A percentile compares a stretch with the other conserved stretches of the same genome.
Conservation (phyloP, 257 asterid species). For the Asclepias syriaca region DNA sequence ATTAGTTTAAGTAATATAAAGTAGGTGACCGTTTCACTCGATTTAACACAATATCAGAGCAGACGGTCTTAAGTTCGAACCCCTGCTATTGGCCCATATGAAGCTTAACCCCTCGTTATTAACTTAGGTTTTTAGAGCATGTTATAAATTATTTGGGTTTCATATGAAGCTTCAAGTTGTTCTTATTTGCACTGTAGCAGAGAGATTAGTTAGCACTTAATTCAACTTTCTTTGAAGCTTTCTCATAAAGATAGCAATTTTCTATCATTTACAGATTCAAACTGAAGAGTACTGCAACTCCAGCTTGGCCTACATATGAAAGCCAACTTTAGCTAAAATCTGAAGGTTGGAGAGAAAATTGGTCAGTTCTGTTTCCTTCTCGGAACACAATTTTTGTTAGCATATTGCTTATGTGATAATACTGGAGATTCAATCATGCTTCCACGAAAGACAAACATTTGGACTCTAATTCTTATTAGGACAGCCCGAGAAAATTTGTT, state of each 20-base stretch:
- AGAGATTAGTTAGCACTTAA: not conserved
- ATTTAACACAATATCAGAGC: too few relatives aligned
- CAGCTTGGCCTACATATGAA: not conserved
- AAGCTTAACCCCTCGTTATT: too few relatives aligned
- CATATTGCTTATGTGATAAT: not conserved
- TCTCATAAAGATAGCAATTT: not conserved
- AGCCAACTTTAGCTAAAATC: conserved; percentile 2
- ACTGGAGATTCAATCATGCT: conserved; percentile 1
- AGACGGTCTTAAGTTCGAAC: too few relatives aligned
- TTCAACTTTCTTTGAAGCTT: not conserved
- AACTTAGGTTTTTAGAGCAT: too few relatives aligned
- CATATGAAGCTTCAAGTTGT: not conserved
- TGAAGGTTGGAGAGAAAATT: not conserved
- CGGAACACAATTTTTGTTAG: conserved; percentile 1
- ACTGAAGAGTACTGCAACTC: not conserved
- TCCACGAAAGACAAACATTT: not conserved
- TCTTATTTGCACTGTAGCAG: not conserved
- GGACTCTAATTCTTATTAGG: conserved; percentile 6
- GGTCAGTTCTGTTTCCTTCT: not conserved
- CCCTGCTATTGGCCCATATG: too few relatives aligned
- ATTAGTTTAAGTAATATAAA: too few relatives aligned
- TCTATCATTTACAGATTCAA: conserved; percentile 1
- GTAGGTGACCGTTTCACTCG: too few relatives aligned
- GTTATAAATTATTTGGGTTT: not conserved
- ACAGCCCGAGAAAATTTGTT: not conserved